Percentiles rank a stretch among this genome's conserved stretches.
phyloP scores from a whole-genome alignment of 805 yeast species.

The Starmerella ratchasimensis region DNA sequence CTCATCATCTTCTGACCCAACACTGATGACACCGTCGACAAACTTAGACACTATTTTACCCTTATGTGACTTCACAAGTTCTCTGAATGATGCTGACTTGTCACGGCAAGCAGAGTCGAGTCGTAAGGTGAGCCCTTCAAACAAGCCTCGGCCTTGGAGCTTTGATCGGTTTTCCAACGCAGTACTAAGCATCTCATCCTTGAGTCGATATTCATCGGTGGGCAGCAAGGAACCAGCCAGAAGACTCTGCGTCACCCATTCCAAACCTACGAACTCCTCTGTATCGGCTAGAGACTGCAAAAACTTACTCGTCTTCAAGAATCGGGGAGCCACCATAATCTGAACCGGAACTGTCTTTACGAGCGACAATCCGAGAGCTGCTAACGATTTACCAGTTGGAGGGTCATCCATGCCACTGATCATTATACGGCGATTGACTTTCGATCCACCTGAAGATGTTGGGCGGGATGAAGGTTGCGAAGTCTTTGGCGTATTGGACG shows the following conservation, averaged over 20 bases:
- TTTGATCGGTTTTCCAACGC: slow-evolving; percentile 10
- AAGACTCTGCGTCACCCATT: slow-evolving; percentile 21
- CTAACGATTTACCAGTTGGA: slow-evolving; percentile 17
- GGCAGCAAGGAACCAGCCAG: slow-evolving; percentile 13
- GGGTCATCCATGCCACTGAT: slow-evolving; percentile 22
- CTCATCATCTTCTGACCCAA: slow-evolving; percentile 12
- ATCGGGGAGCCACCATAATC: slow-evolving; percentile 54
- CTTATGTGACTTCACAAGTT: slow-evolving; percentile 52
- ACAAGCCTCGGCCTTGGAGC: slow-evolving; percentile 26
- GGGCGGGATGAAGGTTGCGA: not conserved
- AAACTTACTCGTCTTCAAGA: slow-evolving; percentile 80
- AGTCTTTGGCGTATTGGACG: not conserved
- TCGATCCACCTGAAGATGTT: not conserved
- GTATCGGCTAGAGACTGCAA: slow-evolving; percentile 50
- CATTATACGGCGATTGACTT: slow-evolving; percentile 12
- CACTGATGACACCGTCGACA: slow-evolving; percentile 1
- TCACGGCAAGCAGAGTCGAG: slow-evolving; percentile 48
- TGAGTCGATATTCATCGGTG: slow-evolving; percentile 19
- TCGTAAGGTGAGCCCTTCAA: slow-evolving; percentile 38
- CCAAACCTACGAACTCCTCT: slow-evolving; percentile 20
- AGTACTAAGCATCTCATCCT: slow-evolving; percentile 6
- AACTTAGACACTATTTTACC: slow-evolving; percentile 22
- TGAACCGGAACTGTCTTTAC: slow-evolving; percentile 31
- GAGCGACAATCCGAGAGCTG: slow-evolving; percentile 45
- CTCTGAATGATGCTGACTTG: slow-evolving; percentile 40